These are phyloP conservation scores for Xylaria scruposa DNA, from an alignment of 495 filamentous ascomycete genomes.

Conservation along the genomic window DNA sequence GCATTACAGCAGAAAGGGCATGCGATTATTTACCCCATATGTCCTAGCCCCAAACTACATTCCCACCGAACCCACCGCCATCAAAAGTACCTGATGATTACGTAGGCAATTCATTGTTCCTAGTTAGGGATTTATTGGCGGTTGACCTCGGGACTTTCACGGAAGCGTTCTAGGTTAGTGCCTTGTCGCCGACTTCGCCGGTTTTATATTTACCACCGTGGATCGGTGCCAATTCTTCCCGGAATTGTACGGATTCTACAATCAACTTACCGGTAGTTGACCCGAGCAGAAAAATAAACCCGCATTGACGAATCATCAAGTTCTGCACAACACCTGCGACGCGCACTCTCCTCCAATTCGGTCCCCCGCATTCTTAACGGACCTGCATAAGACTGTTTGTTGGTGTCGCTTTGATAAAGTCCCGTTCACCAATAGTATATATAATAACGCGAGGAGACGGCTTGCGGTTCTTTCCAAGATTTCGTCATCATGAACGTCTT, in stretches of 20 bases:
- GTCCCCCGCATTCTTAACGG: slow-evolving; percentile 11
- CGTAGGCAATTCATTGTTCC: not conserved
- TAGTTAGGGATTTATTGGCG: no score
- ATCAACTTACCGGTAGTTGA: slow-evolving; percentile 10
- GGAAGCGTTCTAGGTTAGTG: slow-evolving; percentile 18
- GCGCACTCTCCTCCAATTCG: slow-evolving; percentile 24
- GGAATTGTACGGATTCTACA: not conserved
- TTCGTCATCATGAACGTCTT: slow-evolving; percentile 46
- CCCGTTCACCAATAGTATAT: slow-evolving; percentile 4
- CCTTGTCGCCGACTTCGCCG: not conserved
- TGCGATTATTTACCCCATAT: slow-evolving; percentile 5
- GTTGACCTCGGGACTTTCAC: slow-evolving; percentile 1
- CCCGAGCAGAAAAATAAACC: slow-evolving; percentile 25
- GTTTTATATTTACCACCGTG: slow-evolving; percentile 18
- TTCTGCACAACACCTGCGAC: slow-evolving; percentile 13
- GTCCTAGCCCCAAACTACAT: not conserved
- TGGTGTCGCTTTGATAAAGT: not conserved
- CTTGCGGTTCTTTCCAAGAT: not conserved
- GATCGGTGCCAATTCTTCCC: slow-evolving; percentile 3
- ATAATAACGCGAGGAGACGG: not conserved
- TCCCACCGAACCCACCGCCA: not conserved
- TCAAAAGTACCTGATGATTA: not conserved
- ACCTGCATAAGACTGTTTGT: not conserved
- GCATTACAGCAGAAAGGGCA: not conserved
- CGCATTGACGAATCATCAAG: slow-evolving; percentile 24